Evolutionary conservation across 2,329 filamentous ascomycete species (phyloP).

Genomic region (Calycina marina): DNA sequence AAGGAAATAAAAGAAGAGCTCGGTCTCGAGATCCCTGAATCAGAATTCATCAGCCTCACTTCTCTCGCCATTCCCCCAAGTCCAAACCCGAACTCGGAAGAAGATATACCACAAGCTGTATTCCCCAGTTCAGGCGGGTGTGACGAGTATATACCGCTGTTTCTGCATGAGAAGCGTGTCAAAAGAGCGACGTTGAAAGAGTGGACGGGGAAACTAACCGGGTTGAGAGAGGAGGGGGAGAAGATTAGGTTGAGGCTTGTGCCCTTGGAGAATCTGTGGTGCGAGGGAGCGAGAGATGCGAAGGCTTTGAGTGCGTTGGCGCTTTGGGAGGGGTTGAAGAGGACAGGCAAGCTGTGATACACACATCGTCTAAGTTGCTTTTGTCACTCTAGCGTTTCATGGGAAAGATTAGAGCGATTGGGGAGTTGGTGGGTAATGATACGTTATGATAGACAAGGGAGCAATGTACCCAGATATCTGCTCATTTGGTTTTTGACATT

Average conservation of each 20-base stretch:
- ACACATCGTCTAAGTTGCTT: no score
- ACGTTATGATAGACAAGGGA: no score
- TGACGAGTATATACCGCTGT: conserved; percentile 46
- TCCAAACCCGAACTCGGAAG: conserved; percentile 6
- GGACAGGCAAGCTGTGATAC: conserved; percentile 16
- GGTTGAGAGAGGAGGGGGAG: conserved; percentile 41
- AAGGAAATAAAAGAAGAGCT: conserved; percentile 49
- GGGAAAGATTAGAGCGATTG: no score
- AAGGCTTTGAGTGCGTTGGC: conserved; percentile 46
- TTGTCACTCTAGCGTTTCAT: no score
- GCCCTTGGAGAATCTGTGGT: conserved; percentile 40
- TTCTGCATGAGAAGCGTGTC: conserved; percentile 38
- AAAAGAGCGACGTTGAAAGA: conserved; percentile 33
- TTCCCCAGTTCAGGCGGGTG: conserved; percentile 44
- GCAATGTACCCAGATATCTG: no score
- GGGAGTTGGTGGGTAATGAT: no score
- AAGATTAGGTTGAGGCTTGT: conserved; percentile 48
- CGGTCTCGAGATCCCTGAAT: conserved; percentile 35
- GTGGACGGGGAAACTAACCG: conserved; percentile 43
- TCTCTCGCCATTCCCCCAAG: conserved; percentile 35
- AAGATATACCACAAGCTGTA: conserved; percentile 32
- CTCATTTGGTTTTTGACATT: no score
- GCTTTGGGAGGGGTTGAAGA: conserved; percentile 40
- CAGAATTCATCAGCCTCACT: conserved; percentile 36
- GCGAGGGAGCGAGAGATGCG: conserved; percentile 39